Evolutionary conservation across 2,329 filamentous ascomycete species (phyloP).

Genomic region (Colletotrichum incanum): DNA sequence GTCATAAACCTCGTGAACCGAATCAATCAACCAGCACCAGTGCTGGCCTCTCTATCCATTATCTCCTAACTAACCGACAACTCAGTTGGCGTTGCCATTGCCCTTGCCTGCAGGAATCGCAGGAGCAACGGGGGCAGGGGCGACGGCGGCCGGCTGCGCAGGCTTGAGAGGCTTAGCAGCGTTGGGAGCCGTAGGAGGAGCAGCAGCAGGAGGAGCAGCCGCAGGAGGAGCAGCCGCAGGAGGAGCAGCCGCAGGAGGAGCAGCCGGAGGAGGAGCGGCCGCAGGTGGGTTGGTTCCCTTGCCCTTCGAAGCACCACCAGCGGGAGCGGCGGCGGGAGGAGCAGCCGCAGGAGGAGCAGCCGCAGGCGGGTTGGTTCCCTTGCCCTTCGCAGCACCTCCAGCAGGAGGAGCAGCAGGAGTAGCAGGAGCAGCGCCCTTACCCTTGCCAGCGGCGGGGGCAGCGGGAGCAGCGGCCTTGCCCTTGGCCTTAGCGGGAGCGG

Average conservation of each 20-base stretch:
- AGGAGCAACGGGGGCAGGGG: conserved; percentile 33
- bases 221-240: background rate
- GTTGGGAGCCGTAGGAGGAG: conserved; percentile 16
- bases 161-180: conserved; percentile 8
- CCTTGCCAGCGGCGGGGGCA: conserved; percentile 30
- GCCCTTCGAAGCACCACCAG: background rate
- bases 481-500: conserved; percentile 19
- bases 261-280: background rate
- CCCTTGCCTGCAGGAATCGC: conserved; percentile 20
- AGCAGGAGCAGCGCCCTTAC: conserved; percentile 25
- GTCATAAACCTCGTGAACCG: conserved; percentile 20
- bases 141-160: conserved; percentile 19
- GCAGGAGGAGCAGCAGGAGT: conserved; percentile 13
- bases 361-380: conserved; percentile 24
- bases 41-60: conserved; percentile 28
- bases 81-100: conserved; percentile 4
- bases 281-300: conserved; percentile 2
- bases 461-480: conserved; percentile 21
- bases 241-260: conserved; percentile 14
- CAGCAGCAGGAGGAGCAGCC: background rate
- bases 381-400: conserved; percentile 25
- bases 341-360: conserved; percentile 19
- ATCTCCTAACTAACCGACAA: background rate
- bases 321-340: conserved; percentile 11
- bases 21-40: conserved; percentile 28